Percentiles rank a stretch among this genome's conserved stretches.
These are phyloP conservation scores for Hyaloscypha hepaticicola DNA, from an alignment of 495 filamentous ascomycete genomes.

Conservation along the genomic window DNA sequence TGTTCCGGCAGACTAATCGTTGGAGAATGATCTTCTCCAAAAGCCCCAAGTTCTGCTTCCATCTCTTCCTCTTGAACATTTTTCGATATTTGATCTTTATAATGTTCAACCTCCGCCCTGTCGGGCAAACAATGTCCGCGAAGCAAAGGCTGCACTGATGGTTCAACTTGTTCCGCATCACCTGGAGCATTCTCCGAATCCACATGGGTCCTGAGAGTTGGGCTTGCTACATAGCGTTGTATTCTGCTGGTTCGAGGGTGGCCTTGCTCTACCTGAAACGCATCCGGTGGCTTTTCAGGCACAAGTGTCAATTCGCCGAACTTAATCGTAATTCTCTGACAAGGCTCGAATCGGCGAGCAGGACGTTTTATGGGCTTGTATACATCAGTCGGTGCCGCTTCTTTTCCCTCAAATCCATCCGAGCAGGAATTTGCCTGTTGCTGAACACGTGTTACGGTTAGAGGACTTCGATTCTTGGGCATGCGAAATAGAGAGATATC, in stretches of 20 bases:
- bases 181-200: neutral
- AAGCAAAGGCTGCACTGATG: neutral
- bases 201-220: neutral
- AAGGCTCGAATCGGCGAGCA: neutral
- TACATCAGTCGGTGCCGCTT: constrained; percentile 18
- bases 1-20: neutral
- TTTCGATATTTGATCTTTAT: neutral
- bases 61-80: neutral
- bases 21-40: neutral
- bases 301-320: constrained; percentile 21
- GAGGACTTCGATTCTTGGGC: neutral
- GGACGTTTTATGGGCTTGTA: constrained; percentile 10
- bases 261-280: neutral
- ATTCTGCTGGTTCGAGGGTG: neutral
- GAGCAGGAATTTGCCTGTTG: constrained; percentile 9
- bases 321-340: neutral
- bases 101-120: neutral
- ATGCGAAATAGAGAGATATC: constrained; percentile 15
- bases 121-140: neutral
- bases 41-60: neutral
- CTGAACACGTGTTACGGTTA: no score
- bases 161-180: neutral
- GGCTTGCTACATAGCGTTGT: neutral
- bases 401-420: constrained; percentile 29
- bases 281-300: constrained; percentile 4